Conservation (phyloP, 768 basidiomycete genomes). For the Lactarius vividus region DNA sequence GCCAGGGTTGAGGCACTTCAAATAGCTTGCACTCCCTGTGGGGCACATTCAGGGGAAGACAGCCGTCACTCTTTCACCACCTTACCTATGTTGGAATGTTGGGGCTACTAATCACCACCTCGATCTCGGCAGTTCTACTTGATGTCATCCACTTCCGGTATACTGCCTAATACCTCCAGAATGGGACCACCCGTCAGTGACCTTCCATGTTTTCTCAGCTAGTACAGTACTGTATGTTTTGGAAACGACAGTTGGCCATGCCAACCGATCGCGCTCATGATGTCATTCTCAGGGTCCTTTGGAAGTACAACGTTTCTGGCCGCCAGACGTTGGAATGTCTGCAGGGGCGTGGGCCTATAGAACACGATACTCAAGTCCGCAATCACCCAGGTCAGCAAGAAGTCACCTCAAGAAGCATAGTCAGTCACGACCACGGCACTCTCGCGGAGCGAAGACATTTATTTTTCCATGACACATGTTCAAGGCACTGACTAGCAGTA, state of each 20-base stretch:
- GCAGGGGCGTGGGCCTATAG: neutral
- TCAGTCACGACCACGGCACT: neutral
- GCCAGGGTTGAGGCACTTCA: neutral
- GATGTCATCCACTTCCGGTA: neutral
- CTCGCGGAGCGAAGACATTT: neutral
- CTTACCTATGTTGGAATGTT: neutral
- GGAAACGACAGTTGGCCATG: neutral
- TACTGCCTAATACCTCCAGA: neutral
- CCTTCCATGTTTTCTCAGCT: neutral
- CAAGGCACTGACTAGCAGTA: neutral
- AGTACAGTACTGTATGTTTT: neutral
- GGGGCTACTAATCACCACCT: conserved; percentile 17
- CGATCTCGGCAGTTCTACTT: neutral
- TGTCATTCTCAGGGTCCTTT: neutral
- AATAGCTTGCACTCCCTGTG: neutral
- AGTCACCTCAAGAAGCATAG: neutral
- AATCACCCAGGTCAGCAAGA: neutral
- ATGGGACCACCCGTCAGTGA: neutral
- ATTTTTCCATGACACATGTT: neutral
- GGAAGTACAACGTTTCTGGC: neutral
- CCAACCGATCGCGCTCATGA: neutral
- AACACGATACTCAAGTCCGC: neutral
- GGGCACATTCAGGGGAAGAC: neutral
- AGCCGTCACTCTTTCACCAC: neutral
- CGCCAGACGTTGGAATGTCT: neutral